A percentile compares a stretch with the other conserved stretches of the same genome.
phyloP scores from a whole-genome alignment of 768 basidiomycete species.

The Cubamyces lactineus region DNA sequence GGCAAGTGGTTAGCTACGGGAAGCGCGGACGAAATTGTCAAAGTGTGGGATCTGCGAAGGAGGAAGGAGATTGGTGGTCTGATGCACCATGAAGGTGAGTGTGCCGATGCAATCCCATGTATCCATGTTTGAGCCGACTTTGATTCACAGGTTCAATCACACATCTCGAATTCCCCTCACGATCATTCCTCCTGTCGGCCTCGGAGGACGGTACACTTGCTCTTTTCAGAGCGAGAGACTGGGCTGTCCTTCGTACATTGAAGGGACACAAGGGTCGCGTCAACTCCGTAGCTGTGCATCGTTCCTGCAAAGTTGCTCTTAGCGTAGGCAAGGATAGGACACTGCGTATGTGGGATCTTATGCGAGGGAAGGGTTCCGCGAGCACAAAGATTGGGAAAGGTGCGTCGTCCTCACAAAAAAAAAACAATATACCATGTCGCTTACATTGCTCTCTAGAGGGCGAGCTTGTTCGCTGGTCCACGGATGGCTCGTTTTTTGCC shows the following conservation, averaged over 20 bases:
- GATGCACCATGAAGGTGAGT: slow-evolving; percentile 89
- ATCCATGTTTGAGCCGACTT: background rate
- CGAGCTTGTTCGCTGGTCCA: slow-evolving; percentile 89
- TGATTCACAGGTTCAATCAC: slow-evolving; percentile 81
- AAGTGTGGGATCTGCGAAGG: slow-evolving; percentile 93
- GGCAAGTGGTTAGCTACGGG: slow-evolving; percentile 98
- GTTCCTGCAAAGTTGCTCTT: slow-evolving; percentile 87
- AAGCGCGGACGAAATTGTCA: slow-evolving; percentile 94
- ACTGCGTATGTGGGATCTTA: slow-evolving; percentile 97
- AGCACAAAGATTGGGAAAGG: slow-evolving; percentile 91
- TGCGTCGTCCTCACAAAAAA: slow-evolving; percentile 35
- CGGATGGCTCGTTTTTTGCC: slow-evolving; percentile 73
- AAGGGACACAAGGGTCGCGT: slow-evolving; percentile 95
- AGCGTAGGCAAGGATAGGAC: slow-evolving; percentile 91
- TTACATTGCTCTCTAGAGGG: slow-evolving; percentile 59
- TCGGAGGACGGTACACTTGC: slow-evolving; percentile 92
- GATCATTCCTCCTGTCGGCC: slow-evolving; percentile 87
- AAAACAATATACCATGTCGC: background rate
- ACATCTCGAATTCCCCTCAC: slow-evolving; percentile 80
- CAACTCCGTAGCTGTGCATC: slow-evolving; percentile 90
- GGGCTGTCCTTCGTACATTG: slow-evolving; percentile 83
- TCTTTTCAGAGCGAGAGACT: slow-evolving; percentile 92
- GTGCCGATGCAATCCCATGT: background rate
- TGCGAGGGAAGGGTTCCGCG: slow-evolving; percentile 89
- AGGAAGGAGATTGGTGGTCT: slow-evolving; percentile 93